Conservation (phyloP, 2,329 filamentous ascomycete species). For the Xylariaceae sp. region DNA sequence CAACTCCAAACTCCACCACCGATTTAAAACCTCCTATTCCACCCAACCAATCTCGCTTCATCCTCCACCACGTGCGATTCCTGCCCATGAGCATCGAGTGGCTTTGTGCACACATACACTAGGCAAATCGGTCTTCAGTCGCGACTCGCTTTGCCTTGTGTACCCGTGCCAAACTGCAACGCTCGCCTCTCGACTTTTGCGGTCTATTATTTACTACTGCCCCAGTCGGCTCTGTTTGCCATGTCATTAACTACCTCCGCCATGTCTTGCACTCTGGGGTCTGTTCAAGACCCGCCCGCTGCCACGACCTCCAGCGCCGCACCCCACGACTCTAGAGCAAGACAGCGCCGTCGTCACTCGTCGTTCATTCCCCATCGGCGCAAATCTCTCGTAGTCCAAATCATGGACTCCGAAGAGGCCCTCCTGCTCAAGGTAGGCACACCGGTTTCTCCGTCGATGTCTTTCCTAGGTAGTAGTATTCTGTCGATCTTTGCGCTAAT, state of each 20-base stretch:
- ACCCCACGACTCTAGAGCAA: constrained; percentile 29
- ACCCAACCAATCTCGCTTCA: constrained; percentile 23
- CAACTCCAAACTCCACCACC: constrained; percentile 4
- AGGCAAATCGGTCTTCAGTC: constrained; percentile 1
- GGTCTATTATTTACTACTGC: not conserved
- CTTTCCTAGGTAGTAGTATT: not conserved
- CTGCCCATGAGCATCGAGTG: not conserved
- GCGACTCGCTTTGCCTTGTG: not conserved
- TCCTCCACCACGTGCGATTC: constrained; percentile 24
- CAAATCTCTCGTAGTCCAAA: constrained; percentile 54
- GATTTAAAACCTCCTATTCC: constrained; percentile 7
- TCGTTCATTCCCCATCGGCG: constrained; percentile 50
- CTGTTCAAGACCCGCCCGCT: constrained; percentile 34
- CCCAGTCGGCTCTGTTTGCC: not conserved
- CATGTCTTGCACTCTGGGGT: constrained; percentile 31
- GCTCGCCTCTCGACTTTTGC: too few relatives aligned
- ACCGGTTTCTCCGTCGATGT: not conserved
- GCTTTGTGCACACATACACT: not conserved
- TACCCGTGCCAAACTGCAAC: not conserved
- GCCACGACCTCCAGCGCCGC: constrained; percentile 40
- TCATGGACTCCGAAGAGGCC: constrained; percentile 59
- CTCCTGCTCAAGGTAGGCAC: constrained; percentile 50
- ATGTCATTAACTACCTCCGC: constrained; percentile 14
- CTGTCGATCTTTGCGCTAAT: constrained; percentile 1
- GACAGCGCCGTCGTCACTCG: constrained; percentile 49